These are phyloP conservation scores for Polygonum maritimum DNA, from an alignment of 148 eudicot species.

Conservation along the genomic window DNA sequence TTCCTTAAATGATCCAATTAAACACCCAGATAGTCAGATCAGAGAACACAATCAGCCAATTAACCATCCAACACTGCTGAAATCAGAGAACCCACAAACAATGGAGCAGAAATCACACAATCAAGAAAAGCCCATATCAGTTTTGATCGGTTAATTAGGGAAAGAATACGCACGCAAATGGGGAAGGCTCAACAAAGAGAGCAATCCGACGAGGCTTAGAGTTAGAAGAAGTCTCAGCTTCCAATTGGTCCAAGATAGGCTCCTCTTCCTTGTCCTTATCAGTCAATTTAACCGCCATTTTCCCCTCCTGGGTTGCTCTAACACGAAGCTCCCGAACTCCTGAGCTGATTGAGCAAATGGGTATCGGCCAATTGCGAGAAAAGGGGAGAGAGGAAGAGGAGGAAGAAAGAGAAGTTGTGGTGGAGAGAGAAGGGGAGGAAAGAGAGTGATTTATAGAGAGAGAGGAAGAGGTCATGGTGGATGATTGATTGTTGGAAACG, in stretches of 20 bases:
- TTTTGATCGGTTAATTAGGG: not conserved
- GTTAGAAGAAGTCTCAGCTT: conserved; percentile 37
- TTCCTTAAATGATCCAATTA: not conserved
- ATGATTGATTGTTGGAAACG: conserved; percentile 1
- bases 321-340: conserved; percentile 16
- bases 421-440: conserved; percentile 26
- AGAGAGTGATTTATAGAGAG: conserved; percentile 3
- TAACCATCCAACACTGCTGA: not conserved
- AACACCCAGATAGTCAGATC: not conserved
- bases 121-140: not conserved
- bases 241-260: conserved; percentile 37
- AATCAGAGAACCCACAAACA: not conserved
- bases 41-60: no score
- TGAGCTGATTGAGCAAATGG: conserved; percentile 20
- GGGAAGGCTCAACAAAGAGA: conserved; percentile 98
- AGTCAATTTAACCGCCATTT: conserved; percentile 28
- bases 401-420: conserved; percentile 21
- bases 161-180: conserved; percentile 72
- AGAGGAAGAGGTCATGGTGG: conserved; percentile 18
- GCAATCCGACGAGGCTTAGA: conserved; percentile 75
- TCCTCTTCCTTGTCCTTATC: conserved; percentile 36
- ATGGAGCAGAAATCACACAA: not conserved
- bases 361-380: conserved; percentile 12
- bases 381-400: conserved; percentile 1
- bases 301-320: conserved; percentile 11